phyloP scores from a whole-genome alignment of 179 eudicot species.

The Carnegiea gigantea region DNA sequence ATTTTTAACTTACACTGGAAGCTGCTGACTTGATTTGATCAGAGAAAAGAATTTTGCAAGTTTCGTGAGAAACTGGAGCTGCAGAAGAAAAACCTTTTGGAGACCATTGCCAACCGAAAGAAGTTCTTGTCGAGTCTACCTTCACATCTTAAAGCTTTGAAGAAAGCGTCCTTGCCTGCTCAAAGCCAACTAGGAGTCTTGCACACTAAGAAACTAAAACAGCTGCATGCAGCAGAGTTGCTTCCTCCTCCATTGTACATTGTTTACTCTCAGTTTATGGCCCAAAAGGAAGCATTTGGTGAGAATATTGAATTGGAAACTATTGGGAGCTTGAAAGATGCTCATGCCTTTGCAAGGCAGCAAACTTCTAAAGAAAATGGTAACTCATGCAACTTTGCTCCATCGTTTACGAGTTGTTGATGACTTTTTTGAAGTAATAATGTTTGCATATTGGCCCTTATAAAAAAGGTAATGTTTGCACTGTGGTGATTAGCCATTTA shows the following conservation, averaged over 20 bases:
- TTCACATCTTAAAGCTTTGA: conserved; percentile 89
- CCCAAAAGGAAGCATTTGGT: conserved; percentile 93
- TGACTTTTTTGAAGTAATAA: background rate
- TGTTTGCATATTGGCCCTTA: background rate
- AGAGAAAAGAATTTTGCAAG: conserved; percentile 95
- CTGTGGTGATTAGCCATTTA: background rate
- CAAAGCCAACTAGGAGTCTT: conserved; percentile 78
- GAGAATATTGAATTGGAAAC: conserved; percentile 84
- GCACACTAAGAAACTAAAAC: conserved; percentile 83
- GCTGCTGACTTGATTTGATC: conserved; percentile 29
- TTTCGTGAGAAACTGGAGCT: conserved; percentile 73
- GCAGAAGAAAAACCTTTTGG: conserved; percentile 67
- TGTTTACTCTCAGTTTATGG: conserved; percentile 81
- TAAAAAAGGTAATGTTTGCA: background rate
- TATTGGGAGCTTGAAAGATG: conserved; percentile 83
- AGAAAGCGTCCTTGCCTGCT: conserved; percentile 93
- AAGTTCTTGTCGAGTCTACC: conserved; percentile 95
- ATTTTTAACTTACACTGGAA: conserved; percentile 1
- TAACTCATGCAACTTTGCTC: conserved; percentile 26
- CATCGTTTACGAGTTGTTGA: background rate
- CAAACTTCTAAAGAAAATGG: conserved; percentile 74
- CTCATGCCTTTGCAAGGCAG: conserved; percentile 77
- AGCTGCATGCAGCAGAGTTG: conserved; percentile 79
- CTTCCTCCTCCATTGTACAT: conserved; percentile 93
- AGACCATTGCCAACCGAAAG: conserved; percentile 78